Percentiles rank a stretch among this genome's conserved stretches.
phyloP scores from a whole-genome alignment of 2,329 filamentous ascomycete species.

The Fusarium dimerum region DNA sequence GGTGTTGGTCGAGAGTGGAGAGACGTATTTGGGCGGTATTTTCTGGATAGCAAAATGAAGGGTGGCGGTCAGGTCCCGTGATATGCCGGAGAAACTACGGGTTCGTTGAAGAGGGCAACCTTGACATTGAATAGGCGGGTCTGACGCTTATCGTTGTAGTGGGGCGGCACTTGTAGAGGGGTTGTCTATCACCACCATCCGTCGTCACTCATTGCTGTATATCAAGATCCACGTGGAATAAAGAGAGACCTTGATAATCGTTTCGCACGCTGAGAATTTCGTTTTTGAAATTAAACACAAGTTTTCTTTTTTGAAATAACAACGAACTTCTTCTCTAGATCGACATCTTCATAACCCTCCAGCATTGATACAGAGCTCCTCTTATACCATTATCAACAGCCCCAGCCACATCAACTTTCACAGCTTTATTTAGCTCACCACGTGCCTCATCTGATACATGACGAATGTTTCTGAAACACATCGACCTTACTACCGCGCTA shows the following conservation, averaged over 20 bases:
- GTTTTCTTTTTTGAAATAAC: neutral
- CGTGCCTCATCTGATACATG: conserved; percentile 40
- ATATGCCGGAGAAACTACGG: conserved; percentile 19
- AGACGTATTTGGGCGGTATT: conserved; percentile 23
- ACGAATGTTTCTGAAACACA: conserved; percentile 96
- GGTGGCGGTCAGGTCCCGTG: conserved; percentile 32
- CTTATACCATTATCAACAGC: neutral
- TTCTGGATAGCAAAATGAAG: conserved; percentile 15
- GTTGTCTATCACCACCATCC: neutral
- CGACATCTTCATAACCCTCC: neutral
- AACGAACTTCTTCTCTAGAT: neutral
- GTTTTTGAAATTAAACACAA: neutral
- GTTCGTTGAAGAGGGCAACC: conserved; percentile 3
- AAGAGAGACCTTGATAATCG: neutral
- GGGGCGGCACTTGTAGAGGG: conserved; percentile 8
- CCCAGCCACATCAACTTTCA: neutral
- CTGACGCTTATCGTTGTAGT: conserved; percentile 19
- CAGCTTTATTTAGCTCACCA: conserved; percentile 1
- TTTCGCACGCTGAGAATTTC: neutral
- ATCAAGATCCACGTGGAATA: neutral
- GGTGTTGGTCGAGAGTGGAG: conserved; percentile 11
- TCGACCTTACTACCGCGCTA: conserved; percentile 95
- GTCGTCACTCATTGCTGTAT: neutral
- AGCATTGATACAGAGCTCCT: neutral
- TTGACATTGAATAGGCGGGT: neutral